Evolutionary conservation across 345 rosid genomes (phyloP), one percentile per base, ranked within the genome.

Genomic region (Noccaea caerulescens): DNA sequence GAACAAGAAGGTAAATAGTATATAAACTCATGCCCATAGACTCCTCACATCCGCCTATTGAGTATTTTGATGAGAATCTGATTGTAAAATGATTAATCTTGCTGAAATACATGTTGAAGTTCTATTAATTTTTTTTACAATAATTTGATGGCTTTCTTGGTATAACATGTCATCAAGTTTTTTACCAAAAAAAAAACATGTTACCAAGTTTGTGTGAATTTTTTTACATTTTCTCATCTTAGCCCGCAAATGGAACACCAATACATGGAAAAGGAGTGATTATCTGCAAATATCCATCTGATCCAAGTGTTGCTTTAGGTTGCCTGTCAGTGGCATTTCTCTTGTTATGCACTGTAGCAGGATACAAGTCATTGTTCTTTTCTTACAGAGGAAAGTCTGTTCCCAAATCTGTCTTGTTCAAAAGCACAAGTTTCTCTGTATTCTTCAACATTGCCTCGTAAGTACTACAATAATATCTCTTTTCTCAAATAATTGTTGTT

Each of bases 361-460:
- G 94, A 11, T 83, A 76, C 77, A 16, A 69, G 11, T 80, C 91
- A 13, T 79, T 86, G 63, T 86, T 88, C 64, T 63, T 82, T 12
- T 85, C 88, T 27, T 88, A 88, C 82, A 73, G 74, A 49, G 93
- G 86, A 42, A 86, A 73, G 67, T 60, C 85, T 36, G 73, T 88
- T 64, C 94, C 94, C 0, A 79, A 79, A 4, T 72, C 84, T 36
- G 85, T 78, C 43, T 45, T 86, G 56, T 88, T 82, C 64, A 72
- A 53, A 47, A 84, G 79, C 77, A 80, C 80, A 18, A 72, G 72
- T 58, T 83, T 88, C 72, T 11, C 59, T n/a, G 77, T 75, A 3
- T 88, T 88, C 83, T 88, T 86, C 87, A 86, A 82, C 79, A 65
- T 86, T 71, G 85, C 91, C 20, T 14, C 81, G 94, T 84, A 81